These are phyloP conservation scores for Ascochyta viciae-villosae DNA, from an alignment of 2,329 filamentous ascomycete species.

Conservation along the genomic window DNA sequence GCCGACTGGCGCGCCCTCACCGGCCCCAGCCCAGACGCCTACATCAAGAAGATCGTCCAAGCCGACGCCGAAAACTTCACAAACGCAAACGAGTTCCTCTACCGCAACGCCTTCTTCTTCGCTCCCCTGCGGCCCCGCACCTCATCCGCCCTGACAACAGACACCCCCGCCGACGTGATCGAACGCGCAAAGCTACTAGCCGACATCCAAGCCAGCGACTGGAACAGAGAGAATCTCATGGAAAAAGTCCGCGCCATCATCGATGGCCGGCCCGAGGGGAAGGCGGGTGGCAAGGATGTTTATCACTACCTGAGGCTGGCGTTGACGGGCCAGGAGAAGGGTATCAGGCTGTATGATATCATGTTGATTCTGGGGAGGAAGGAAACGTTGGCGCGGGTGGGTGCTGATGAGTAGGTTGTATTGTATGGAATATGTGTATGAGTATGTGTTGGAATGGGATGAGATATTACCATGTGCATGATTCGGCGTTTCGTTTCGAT, in stretches of 20 bases:
- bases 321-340: constrained; percentile 41
- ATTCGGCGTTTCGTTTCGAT: too few species aligned
- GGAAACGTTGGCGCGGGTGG: constrained; percentile 42
- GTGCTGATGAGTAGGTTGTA: constrained; percentile 12
- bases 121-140: constrained; percentile 33
- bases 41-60: constrained; percentile 60
- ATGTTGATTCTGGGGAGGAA: constrained; percentile 43
- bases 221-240: constrained; percentile 37
- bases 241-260: constrained; percentile 37
- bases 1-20: constrained; percentile 29
- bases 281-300: constrained; percentile 36
- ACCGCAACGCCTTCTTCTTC: constrained; percentile 67
- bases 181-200: constrained; percentile 25
- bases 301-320: constrained; percentile 45
- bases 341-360: constrained; percentile 45
- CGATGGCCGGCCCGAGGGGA: constrained; percentile 33
- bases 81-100: constrained; percentile 62
- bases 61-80: constrained; percentile 66
- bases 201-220: constrained; percentile 26
- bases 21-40: constrained; percentile 49
- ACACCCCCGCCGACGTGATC: constrained; percentile 25
- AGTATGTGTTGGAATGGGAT: too few species aligned
- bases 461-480: too few species aligned
- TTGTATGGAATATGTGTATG: neutral
- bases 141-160: neutral